Base-by-base conservation (phyloP, 495 filamentous ascomycete species). In the Parathielavia hyrcaniae region DNA sequence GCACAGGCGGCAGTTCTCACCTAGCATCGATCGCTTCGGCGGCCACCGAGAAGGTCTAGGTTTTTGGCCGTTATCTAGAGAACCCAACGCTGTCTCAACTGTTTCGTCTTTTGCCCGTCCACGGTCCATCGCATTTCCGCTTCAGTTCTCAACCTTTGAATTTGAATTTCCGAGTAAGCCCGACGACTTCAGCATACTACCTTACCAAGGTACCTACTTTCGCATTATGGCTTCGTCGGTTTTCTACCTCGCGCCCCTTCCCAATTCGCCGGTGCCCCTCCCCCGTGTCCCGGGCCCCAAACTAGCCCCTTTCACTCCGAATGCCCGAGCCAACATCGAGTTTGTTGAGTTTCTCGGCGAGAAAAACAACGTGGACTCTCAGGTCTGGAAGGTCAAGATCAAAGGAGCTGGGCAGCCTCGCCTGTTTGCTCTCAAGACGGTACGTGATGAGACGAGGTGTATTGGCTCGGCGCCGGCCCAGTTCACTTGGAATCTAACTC, bases 331-430 rank as follows among this genome's bases (percentile, higher is more conserved):
- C 17, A 26, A 59, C 14, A 59, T 59, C 30, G 50, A 53, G 47
- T 59, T 53, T 17, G 5, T 59, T 12, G 39, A 59, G 41, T 20
- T 22, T 43, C 55, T 58, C 11, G 55, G 55, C 20, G 36, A 26
- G 13, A 17, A 39, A 30, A 43, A 51, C 45, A 38, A 43, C 39
- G 38, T 34, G 39, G 55, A 50, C 36, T 19, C 20, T 44, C 4
- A 16, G 20, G 55, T 59, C 11, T 59, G 57, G 57, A 53, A 59
- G 35, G 57, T 59, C 50, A 35, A 47, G 17, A 53, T 59, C 38
- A 17, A 53, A 4, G 43, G 48, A 30, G 36, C 36, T 12, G 36
- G 39, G 17, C 20, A 10, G 19, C n/a, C n/a, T n/a, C n/a, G n/a
- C n/a, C 6, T 30, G 26, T 59, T 35, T 39, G 57, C 56, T 16